Conservation (phyloP, 2,329 filamentous ascomycete species). For the Trichoderma koningiopsis region DNA sequence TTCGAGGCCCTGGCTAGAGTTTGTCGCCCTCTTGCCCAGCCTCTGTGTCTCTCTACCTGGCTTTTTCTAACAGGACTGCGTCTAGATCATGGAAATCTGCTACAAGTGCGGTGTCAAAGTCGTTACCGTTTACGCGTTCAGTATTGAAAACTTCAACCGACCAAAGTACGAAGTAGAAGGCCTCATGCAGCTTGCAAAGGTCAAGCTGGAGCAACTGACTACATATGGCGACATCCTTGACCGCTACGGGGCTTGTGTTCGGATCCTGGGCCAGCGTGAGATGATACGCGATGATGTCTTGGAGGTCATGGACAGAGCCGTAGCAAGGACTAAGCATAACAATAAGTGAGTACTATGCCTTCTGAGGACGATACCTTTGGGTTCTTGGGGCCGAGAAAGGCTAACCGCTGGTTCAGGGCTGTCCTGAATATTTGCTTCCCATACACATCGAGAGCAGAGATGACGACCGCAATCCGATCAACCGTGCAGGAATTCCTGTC, state of each 20-base stretch:
- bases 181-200: slow-evolving; percentile 95
- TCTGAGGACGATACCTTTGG: background rate
- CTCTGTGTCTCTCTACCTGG: background rate
- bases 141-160: slow-evolving; percentile 98
- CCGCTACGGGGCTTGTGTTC: slow-evolving; percentile 84
- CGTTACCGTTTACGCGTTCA: slow-evolving; percentile 97
- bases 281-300: slow-evolving; percentile 85
- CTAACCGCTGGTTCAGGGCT: slow-evolving; percentile 42
- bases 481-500: slow-evolving; percentile 86
- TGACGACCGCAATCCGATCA: slow-evolving; percentile 82
- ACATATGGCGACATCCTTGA: slow-evolving; percentile 93
- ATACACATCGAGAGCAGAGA: slow-evolving; percentile 94
- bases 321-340: slow-evolving; percentile 85
- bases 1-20: slow-evolving; percentile 93
- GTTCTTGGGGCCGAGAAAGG: too few relatives aligned
- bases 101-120: slow-evolving; percentile 97
- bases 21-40: slow-evolving; percentile 37
- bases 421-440: slow-evolving; percentile 94
- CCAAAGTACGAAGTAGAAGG: slow-evolving; percentile 96
- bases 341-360: slow-evolving; percentile 59
- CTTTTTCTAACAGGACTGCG: slow-evolving; percentile 21
- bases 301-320: slow-evolving; percentile 82
- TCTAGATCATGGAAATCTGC: slow-evolving; percentile 89
- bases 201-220: slow-evolving; percentile 87
- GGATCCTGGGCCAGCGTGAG: slow-evolving; percentile 81